Base-by-base conservation (phyloP, 1,284 basidiomycete species). In the Somion occarium region DNA sequence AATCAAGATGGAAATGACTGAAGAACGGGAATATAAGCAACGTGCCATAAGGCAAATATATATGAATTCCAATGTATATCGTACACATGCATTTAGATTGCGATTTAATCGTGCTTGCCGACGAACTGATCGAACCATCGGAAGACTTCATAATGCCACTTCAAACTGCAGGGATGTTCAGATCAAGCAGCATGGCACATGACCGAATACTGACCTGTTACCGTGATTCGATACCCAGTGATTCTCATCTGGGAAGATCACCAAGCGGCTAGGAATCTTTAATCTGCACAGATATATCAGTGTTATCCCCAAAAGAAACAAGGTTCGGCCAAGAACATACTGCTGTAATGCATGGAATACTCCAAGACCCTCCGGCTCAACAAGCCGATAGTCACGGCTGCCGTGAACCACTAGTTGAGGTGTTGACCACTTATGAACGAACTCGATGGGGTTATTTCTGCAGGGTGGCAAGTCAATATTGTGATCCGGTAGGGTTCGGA, bases 201-300 rank as follows among this genome's bases (percentile, higher is more conserved):
- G 30, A 7, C 15, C 7, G 15, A 47, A 18, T 30, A 58, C 70
- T 30, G 26, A 81, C 80, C 80, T 88, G 60, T 91, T 91, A 48
- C 83, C 83, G 56, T 85, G 84, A 51, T 88, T 79, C 53, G 88
- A 58, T 9, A 91, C 89, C 91, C 91, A 95, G 66, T 96, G 93
- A 62, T 96, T 96, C 73, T 97, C 94, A 61, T 92, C 85, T 0
- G 90, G 90, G 79, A 97, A 97, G 59, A 94, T 83, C 9, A 97
- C 79, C 46, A 97, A 76, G 46, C 94, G 81, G 56, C 83, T 88
- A 3, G 89, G 88, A 25, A 97, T 71, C 12, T 81, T 83, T 47
- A 76, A 79, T 59, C 91, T 91, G 53, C 18, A 5, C 18, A 38
- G 46, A 37, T n/a, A 7, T 3, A 38, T 24, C 25, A 20, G 19